Evolutionary conservation across 192 early-diverging fungal species (phyloP), one percentile per base, ranked within the genome.

Genomic region (Backusella macrospora): DNA sequence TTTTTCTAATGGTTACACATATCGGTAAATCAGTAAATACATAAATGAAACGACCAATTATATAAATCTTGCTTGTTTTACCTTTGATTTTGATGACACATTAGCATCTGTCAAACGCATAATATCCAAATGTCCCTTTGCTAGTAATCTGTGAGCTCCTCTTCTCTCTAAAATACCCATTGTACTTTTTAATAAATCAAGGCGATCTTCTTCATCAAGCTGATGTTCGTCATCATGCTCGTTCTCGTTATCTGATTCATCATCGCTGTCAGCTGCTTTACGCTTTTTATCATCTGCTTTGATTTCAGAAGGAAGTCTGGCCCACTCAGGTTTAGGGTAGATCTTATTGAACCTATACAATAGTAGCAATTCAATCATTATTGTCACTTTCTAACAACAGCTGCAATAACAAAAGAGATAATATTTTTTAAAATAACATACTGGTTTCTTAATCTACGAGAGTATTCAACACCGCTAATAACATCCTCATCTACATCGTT

Each of bases 291-390:
- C 49, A n/a, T 81, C 66, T 62, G 70, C 72, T 75, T 78, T 83
- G 77, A 75, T 75, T 62, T 81, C 82, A 9, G 88, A 85, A 26
- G 87, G 87, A n/a, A 81, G 73, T n/a, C 71, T 74, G 3, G 96
- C 95, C 97, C 96, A 98, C 62, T 86, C 85, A 0, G 96, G 96
- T 0, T 85, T 88, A 15, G 95, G 95, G 73, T 98, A 84, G 21
- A 98, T 88, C 74, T 92, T 92, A 66, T 91, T 85, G 81, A 91
- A 94, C 66, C 88, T 91, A 46, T 62, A 8, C 1, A 29, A 15
- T 16, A 47, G 7, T 6, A 34, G 29, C 16, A 52, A 52, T 7
- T 52, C 49, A 52, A 16, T 21, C 2, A 52, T 18, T 34, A 34
- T 34, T 34, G 29, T 34, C 29, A 34, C 29, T 34, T 34, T 34